A percentile compares a stretch with the other conserved stretches of the same genome.
phyloP scores from a whole-genome alignment of 2,329 filamentous ascomycete species.

The Botrytis aclada region DNA sequence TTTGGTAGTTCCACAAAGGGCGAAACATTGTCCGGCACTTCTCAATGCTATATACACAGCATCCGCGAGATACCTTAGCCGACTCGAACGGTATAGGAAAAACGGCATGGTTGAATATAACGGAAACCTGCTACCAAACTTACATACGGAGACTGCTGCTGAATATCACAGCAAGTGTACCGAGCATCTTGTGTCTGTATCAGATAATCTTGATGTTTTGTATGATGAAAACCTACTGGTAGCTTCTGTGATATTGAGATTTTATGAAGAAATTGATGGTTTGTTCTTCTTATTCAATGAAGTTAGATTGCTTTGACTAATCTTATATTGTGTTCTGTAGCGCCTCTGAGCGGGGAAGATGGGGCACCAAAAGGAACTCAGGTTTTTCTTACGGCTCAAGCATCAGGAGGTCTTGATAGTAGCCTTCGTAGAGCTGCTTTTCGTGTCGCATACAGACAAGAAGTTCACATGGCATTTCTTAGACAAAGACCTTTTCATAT shows the following conservation, averaged over 20 bases:
- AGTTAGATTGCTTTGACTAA: neutral
- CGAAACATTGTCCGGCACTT: slow-evolving; percentile 42
- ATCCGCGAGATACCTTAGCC: slow-evolving; percentile 41
- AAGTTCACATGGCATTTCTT: slow-evolving; percentile 47
- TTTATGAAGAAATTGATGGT: slow-evolving; percentile 44
- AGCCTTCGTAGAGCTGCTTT: slow-evolving; percentile 45
- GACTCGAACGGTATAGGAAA: slow-evolving; percentile 32
- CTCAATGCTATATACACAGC: slow-evolving; percentile 37
- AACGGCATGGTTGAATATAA: slow-evolving; percentile 31
- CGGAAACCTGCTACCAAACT: slow-evolving; percentile 30
- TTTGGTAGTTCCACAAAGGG: slow-evolving; percentile 42
- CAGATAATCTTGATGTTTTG: slow-evolving; percentile 39
- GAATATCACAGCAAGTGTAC: slow-evolving; percentile 44
- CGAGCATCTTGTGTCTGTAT: slow-evolving; percentile 41
- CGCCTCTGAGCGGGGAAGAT: slow-evolving; percentile 27
- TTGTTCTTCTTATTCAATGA: neutral
- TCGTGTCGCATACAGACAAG: slow-evolving; percentile 49
- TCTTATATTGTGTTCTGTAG: slow-evolving; percentile 12
- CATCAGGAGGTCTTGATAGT: slow-evolving; percentile 34
- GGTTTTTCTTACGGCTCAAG: slow-evolving; percentile 33
- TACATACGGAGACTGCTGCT: slow-evolving; percentile 40
- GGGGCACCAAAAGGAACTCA: slow-evolving; percentile 28
- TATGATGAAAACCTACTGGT: slow-evolving; percentile 42
- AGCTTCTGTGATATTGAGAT: slow-evolving; percentile 40
- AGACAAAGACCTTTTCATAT: slow-evolving; percentile 42